Conservation (phyloP, 1,139 yeast species). For the Yarrowia galli region DNA sequence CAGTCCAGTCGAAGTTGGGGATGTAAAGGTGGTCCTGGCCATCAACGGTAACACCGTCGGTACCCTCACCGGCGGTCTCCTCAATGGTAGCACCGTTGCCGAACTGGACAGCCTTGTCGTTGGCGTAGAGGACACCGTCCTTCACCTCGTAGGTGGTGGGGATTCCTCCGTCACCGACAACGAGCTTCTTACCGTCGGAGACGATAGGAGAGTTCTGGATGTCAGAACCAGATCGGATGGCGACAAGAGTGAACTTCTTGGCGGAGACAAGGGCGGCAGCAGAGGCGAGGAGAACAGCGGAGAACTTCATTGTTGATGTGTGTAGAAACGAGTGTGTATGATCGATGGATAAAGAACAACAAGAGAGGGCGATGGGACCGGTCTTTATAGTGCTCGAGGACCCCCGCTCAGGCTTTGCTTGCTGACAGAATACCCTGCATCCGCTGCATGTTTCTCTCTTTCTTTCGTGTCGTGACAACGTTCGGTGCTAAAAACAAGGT, state of each 20-base stretch:
- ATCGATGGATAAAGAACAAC: constrained; percentile 3
- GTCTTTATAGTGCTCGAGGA: not conserved
- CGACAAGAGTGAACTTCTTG: constrained; percentile 23
- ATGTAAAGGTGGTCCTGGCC: constrained; percentile 14
- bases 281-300: constrained; percentile 36
- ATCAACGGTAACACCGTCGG: constrained; percentile 4
- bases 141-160: constrained; percentile 31
- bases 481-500: not conserved
- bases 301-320: constrained; percentile 32
- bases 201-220: constrained; percentile 26
- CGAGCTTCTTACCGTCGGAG: constrained; percentile 19
- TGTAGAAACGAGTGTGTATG: constrained; percentile 27
- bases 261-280: constrained; percentile 29
- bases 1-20: constrained; percentile 16
- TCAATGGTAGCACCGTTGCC: not conserved
- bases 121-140: constrained; percentile 31
- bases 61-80: not conserved
- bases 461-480: constrained; percentile 26
- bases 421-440: constrained; percentile 1
- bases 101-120: constrained; percentile 36
- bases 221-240: constrained; percentile 37
- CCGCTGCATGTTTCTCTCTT: not conserved
- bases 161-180: not conserved
- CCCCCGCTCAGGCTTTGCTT: not conserved
- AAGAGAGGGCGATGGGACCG: not conserved